phyloP scores from a whole-genome alignment of 805 yeast species.

The Metschnikowia noctiluminum region DNA sequence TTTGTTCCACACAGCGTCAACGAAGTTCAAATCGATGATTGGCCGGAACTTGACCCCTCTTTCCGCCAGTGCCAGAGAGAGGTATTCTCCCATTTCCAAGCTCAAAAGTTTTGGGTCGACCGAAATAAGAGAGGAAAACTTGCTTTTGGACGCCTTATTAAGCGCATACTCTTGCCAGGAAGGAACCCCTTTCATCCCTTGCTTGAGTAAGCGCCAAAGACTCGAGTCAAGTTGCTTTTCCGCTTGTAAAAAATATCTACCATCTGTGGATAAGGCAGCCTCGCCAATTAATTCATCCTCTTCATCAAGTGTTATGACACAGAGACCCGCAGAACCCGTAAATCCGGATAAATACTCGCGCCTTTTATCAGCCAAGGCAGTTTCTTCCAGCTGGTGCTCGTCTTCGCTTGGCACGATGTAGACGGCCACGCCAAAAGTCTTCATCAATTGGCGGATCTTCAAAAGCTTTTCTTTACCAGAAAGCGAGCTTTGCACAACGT shows the following conservation, averaged over 20 bases:
- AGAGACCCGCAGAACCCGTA: slow-evolving; percentile 20
- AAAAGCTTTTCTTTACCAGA: slow-evolving; percentile 10
- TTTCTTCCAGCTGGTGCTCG: slow-evolving; percentile 20
- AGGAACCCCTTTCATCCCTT: slow-evolving; percentile 66
- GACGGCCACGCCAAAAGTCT: slow-evolving; percentile 13
- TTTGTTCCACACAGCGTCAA: slow-evolving; percentile 38
- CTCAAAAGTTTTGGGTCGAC: slow-evolving; percentile 78
- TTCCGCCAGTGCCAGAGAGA: slow-evolving; percentile 26
- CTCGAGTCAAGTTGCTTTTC: slow-evolving; percentile 70
- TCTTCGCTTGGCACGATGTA: slow-evolving; percentile 21
- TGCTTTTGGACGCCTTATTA: slow-evolving; percentile 52
- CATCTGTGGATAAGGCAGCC: slow-evolving; percentile 89
- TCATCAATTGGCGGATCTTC: slow-evolving; percentile 15
- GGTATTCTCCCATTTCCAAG: slow-evolving; percentile 42
- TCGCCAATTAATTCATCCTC: slow-evolving; percentile 50
- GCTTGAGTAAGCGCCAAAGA: slow-evolving; percentile 74
- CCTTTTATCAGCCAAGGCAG: slow-evolving; percentile 18
- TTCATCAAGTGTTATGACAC: slow-evolving; percentile 26
- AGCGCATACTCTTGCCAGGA: slow-evolving; percentile 76
- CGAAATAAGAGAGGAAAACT: slow-evolving; percentile 57
- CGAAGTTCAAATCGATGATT: slow-evolving; percentile 27
- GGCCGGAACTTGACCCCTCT: slow-evolving; percentile 30
- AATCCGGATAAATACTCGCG: slow-evolving; percentile 19
- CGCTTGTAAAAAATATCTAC: slow-evolving; percentile 92
- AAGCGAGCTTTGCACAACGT: slow-evolving; percentile 1